Evolutionary conservation across 345 rosid genomes (phyloP), one percentile per base, ranked within the genome.

Genomic region (Aethionema arabicum): DNA sequence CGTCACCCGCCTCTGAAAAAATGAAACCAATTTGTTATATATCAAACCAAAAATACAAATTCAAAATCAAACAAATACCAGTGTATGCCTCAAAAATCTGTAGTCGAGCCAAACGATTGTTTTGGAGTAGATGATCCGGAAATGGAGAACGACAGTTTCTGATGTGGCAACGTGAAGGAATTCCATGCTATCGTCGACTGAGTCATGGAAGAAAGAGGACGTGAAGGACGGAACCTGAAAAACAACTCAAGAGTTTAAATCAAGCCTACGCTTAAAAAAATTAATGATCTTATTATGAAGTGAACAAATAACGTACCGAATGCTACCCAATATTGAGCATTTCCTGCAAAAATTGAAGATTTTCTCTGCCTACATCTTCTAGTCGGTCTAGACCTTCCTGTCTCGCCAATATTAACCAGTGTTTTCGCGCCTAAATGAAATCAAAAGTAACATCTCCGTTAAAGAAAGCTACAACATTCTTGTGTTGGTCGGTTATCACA

Each of bases 241-340:
- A 21, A 2, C 4, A 41, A 11, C 11, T 15, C 6, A 32, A 33
- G 1, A 32, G 8, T 43, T 7, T 14, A 32, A 42, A 12, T 37
- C 32, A 21, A 1, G 27, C 27, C 27, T 21, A 38, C 3, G 54
- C 27, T 21, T 35, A 46, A 3, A 1, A 2, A n/a, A 46, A 35
- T 11, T 15, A 21, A 1, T 15, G 65, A 16, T 62, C 16, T 47
- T 21, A n/a, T 56, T 46, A 40, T 40, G 58, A 7, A 21, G 8
- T 42, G 11, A 43, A 41, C 52, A 52, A 46, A 5, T 32, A 10
- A 52, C 77, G 59, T 78, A 93, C 99, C 70, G 79, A 89, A 78
- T 93, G 99, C 72, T 87, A 93, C 46, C 99, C 99, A 41, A 93
- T 81, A 31, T 70, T 37, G 68, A 90, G 88, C 96, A 93, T 81